Evolutionary conservation across 805 yeast species (phyloP).

Genomic region (Candida loeiensis): DNA sequence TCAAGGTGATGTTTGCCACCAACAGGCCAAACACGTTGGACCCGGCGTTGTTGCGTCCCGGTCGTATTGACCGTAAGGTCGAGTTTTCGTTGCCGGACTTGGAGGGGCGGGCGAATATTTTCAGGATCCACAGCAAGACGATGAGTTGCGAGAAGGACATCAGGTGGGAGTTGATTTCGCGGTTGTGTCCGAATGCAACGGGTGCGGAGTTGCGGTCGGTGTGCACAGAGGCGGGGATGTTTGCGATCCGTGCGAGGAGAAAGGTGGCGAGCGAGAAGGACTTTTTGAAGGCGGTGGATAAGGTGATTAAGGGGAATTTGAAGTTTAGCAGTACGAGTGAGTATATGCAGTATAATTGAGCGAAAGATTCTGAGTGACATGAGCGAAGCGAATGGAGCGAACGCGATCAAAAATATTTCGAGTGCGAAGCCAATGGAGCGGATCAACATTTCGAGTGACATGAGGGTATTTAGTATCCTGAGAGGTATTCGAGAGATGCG

Average conservation of each 20-base stretch:
- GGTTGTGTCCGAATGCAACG: constrained; percentile 96
- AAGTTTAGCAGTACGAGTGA: constrained; percentile 95
- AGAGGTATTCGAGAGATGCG: no score
- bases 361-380: background rate
- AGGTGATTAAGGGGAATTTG: constrained; percentile 97
- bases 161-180: constrained; percentile 96
- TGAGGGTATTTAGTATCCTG: no score
- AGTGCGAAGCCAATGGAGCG: no score
- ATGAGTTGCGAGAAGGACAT: constrained; percentile 98
- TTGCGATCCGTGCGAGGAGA: constrained; percentile 96
- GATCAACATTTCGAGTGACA: no score
- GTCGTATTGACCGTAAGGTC: constrained; percentile 97
- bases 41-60: constrained; percentile 97
- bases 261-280: constrained; percentile 98
- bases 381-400: background rate
- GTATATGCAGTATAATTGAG: constrained; percentile 94
- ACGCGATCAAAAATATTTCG: background rate
- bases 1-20: constrained; percentile 99
- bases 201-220: constrained; percentile 99
- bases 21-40: constrained; percentile 97
- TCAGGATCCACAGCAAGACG: constrained; percentile 94
- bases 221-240: constrained; percentile 99
- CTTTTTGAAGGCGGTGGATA: constrained; percentile 94
- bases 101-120: constrained; percentile 97
- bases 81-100: constrained; percentile 95